Percentiles rank a stretch among this genome's conserved stretches.
phyloP scores from a whole-genome alignment of 2,329 filamentous ascomycete species.

The Amesomyces nigricolor region DNA sequence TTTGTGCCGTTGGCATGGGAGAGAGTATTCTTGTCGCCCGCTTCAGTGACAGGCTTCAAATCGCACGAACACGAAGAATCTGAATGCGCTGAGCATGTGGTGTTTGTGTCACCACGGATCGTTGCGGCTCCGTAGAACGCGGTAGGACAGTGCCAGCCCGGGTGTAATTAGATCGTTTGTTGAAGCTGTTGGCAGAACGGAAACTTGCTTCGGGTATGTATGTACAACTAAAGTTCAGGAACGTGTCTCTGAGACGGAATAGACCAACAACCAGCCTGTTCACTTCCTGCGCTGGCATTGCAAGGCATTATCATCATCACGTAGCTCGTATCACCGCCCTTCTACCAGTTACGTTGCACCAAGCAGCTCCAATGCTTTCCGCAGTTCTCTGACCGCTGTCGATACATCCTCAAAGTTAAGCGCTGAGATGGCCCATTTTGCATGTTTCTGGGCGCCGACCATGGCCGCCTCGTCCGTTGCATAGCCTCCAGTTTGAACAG shows the following conservation, averaged over 20 bases:
- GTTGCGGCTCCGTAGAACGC: neutral
- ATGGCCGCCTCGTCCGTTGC: slow-evolving; percentile 63
- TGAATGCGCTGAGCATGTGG: neutral
- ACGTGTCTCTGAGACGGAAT: neutral
- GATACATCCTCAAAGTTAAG: slow-evolving; percentile 93
- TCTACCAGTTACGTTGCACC: slow-evolving; percentile 45
- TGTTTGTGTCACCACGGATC: neutral
- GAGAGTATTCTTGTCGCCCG: neutral
- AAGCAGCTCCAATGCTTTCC: slow-evolving; percentile 64
- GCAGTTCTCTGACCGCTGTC: slow-evolving; percentile 81
- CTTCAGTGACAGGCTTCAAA: neutral
- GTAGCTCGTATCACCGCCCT: slow-evolving; percentile 2
- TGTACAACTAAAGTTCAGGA: neutral
- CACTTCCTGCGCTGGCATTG: neutral
- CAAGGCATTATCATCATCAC: slow-evolving; percentile 5
- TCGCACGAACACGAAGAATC: neutral
- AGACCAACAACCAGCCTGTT: neutral
- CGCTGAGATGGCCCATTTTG: slow-evolving; percentile 93
- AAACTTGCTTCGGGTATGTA: slow-evolving; percentile 1
- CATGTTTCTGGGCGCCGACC: slow-evolving; percentile 83
- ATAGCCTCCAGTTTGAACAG: slow-evolving; percentile 20
- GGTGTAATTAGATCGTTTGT: neutral
- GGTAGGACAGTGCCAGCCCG: neutral
- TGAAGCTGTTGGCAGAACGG: neutral
- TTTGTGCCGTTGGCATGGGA: neutral